Conservation (phyloP, 2,329 filamentous ascomycete genomes). For the Fusarium sulawesiense region DNA sequence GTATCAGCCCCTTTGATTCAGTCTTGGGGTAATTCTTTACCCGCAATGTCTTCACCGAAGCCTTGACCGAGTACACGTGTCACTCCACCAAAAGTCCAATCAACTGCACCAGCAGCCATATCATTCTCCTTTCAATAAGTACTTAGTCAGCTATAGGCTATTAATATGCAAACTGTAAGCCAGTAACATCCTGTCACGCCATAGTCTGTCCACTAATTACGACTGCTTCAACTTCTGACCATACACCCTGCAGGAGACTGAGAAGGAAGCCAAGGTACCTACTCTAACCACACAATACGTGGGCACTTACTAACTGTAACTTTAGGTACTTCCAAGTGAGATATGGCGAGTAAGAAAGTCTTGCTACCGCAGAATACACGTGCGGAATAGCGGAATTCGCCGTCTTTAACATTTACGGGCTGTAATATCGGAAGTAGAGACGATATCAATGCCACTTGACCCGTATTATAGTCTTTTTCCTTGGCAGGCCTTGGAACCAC, state of each 20-base stretch:
- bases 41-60: not conserved
- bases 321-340: no score
- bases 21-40: not conserved
- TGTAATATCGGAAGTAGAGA: not conserved
- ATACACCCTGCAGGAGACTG: no score
- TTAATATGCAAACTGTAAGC: not conserved
- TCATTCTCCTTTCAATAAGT: not conserved
- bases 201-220: not conserved
- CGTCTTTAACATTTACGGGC: no score
- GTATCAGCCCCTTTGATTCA: not conserved
- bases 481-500: not conserved
- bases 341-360: no score
- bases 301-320: fast-evolving
- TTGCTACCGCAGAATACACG: no score
- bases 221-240: not conserved
- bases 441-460: not conserved
- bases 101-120: not conserved
- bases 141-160: not conserved
- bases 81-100: not conserved
- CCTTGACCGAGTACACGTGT: not conserved
- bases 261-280: no score
- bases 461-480: not conserved
- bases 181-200: not conserved
- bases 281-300: no score
- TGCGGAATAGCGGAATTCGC: no score